Evolutionary conservation across 257 asterid species (phyloP).

Genomic region (Solanum raphanifolium): DNA sequence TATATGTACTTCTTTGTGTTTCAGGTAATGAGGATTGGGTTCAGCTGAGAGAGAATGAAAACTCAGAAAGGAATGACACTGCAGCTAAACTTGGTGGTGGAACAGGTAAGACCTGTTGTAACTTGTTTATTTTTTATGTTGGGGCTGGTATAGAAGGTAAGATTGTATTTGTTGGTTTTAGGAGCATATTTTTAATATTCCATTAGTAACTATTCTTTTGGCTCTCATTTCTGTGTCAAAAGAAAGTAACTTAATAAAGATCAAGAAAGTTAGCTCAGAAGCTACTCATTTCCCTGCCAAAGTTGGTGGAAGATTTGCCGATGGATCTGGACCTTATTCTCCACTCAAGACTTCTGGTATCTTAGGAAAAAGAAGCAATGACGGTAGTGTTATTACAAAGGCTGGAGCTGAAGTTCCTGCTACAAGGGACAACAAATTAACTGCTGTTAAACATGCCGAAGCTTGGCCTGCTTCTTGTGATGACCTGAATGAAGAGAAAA

Average conservation of each 20-base stretch:
- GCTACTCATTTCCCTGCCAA: conserved; percentile 16
- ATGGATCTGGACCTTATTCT: conserved; percentile 33
- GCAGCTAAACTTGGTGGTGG: conserved; percentile 14
- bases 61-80: conserved; percentile 16
- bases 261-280: conserved; percentile 19
- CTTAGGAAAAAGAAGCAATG: conserved; percentile 41
- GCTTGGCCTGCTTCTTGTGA: conserved; percentile 25
- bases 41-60: conserved; percentile 9
- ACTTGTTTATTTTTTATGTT: neutral
- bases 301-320: conserved; percentile 21
- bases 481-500: conserved; percentile 31
- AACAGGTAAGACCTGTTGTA: conserved; percentile 5
- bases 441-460: conserved; percentile 18
- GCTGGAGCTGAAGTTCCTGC: conserved; percentile 27
- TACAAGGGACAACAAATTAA: conserved; percentile 31
- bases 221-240: neutral
- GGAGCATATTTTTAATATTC: neutral
- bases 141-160: neutral
- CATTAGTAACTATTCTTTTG: neutral
- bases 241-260: conserved; percentile 25
- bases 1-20: neutral
- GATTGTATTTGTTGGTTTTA: neutral
- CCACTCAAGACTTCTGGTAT: conserved; percentile 25
- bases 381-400: conserved; percentile 25
- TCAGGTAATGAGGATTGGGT: conserved; percentile 27